A percentile compares a stretch with the other conserved stretches of the same genome.
These are phyloP conservation scores for Gamarada debralockiae DNA, from an alignment of 495 filamentous ascomycete genomes.

Conservation along the genomic window DNA sequence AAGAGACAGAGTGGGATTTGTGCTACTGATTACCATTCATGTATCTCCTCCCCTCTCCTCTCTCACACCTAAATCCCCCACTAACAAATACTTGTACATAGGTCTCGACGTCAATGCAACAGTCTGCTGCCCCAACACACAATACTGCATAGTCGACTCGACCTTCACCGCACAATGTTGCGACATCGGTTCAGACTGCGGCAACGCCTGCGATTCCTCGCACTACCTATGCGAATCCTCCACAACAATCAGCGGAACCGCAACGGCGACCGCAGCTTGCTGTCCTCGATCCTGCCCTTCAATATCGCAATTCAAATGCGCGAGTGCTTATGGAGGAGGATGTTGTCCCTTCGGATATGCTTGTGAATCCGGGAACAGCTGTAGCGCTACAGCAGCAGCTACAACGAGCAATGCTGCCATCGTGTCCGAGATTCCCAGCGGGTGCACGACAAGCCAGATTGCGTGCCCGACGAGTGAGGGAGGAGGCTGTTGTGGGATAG, in stretches of 20 bases:
- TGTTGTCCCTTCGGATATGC: constrained; percentile 19
- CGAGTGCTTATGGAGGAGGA: constrained; percentile 15
- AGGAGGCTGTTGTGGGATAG: constrained; percentile 23
- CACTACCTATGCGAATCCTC: constrained; percentile 15
- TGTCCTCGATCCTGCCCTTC: constrained; percentile 17
- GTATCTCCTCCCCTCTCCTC: constrained; percentile 3
- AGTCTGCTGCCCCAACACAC: constrained; percentile 19
- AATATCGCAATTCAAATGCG: constrained; percentile 20
- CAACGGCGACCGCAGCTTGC: constrained; percentile 5
- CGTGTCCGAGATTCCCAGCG: constrained; percentile 9
- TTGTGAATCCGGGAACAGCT: constrained; percentile 5
- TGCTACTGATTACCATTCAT: constrained; percentile 8
- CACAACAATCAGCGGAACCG: constrained; percentile 13
- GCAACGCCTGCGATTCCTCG: constrained; percentile 6
- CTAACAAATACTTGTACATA: too few species aligned
- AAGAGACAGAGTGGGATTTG: background rate
- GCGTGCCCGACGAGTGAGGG: constrained; percentile 14
- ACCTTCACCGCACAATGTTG: constrained; percentile 16
- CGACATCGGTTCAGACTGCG: constrained; percentile 20
- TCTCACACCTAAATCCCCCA: too few species aligned
- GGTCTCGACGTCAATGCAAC: constrained; percentile 17
- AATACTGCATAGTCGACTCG: constrained; percentile 19
- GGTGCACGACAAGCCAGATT: constrained; percentile 21
- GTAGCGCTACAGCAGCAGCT: constrained; percentile 7
- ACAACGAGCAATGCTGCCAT: background rate